These are phyloP conservation scores for Amyloporia xantha DNA, from an alignment of 768 basidiomycete species.

Conservation along the genomic window DNA sequence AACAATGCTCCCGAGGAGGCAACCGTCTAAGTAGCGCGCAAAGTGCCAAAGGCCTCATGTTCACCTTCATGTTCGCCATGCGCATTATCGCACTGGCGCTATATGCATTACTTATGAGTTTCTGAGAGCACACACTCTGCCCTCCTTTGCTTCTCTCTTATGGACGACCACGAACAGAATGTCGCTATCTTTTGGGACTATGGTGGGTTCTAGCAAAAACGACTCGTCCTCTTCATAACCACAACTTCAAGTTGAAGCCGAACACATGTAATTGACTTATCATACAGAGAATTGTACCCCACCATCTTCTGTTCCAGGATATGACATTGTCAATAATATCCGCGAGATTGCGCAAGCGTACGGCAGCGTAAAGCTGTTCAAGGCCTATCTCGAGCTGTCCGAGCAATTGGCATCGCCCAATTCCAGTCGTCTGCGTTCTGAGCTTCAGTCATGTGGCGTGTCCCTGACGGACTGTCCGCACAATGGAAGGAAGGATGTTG, in stretches of 20 bases:
- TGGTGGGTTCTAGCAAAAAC: slow-evolving; percentile 28
- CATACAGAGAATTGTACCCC: slow-evolving; percentile 37
- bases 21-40: no score
- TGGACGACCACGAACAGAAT: slow-evolving; percentile 13
- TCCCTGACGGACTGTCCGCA: slow-evolving; percentile 30
- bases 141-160: no score
- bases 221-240: no score
- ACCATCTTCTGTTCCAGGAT: slow-evolving; percentile 34
- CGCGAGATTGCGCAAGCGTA: slow-evolving; percentile 39
- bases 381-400: slow-evolving; percentile 48
- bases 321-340: slow-evolving; percentile 39
- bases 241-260: no score
- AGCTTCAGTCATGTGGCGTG: slow-evolving; percentile 45
- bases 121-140: no score
- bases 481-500: slow-evolving; percentile 29
- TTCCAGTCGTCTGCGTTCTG: slow-evolving; percentile 27
- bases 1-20: no score
- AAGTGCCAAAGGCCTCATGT: no score
- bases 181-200: slow-evolving; percentile 39
- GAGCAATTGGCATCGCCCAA: slow-evolving; percentile 33
- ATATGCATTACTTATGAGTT: no score
- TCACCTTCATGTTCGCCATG: no score
- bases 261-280: no score
- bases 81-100: no score
- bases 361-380: slow-evolving; percentile 45